Percentiles rank a stretch among this genome's conserved stretches.
phyloP scores from a whole-genome alignment of 2,329 filamentous ascomycete species.

The Diaporthe citriasiana region DNA sequence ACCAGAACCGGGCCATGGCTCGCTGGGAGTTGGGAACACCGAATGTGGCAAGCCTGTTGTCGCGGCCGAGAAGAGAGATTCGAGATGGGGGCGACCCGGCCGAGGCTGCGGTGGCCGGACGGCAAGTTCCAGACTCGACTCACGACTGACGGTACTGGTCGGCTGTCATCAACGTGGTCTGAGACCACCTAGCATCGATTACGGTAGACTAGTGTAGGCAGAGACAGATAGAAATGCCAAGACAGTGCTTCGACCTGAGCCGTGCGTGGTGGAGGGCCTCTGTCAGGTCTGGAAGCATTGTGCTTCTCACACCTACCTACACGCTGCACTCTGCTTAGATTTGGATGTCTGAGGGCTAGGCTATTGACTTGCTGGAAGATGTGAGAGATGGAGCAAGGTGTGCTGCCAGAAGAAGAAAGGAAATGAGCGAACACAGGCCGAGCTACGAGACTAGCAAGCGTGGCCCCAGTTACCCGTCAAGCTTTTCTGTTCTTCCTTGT shows the following conservation, averaged over 20 bases:
- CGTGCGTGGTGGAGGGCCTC: background rate
- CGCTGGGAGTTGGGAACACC: background rate
- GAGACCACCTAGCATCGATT: slow-evolving; percentile 9
- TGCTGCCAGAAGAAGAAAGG: background rate
- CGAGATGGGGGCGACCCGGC: slow-evolving; percentile 11
- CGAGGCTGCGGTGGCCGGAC: slow-evolving; percentile 3
- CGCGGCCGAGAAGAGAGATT: slow-evolving; percentile 20
- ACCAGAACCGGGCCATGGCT: background rate
- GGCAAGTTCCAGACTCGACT: slow-evolving; percentile 16
- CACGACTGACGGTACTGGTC: background rate
- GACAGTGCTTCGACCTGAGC: slow-evolving; percentile 16
- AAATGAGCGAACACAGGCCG: background rate
- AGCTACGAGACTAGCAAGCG: background rate
- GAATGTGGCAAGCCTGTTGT: slow-evolving; percentile 13
- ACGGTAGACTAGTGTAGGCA: background rate
- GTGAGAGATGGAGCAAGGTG: background rate
- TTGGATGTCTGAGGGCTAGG: slow-evolving; percentile 1
- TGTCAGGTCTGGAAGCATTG: background rate
- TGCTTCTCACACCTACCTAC: background rate
- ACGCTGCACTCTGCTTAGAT: slow-evolving; percentile 1
- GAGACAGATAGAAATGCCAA: background rate
- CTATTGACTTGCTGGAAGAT: background rate
- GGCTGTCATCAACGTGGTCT: slow-evolving; percentile 29
- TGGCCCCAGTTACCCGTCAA: background rate
- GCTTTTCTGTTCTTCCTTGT: background rate